Percentiles rank a stretch among this genome's conserved stretches.
These are phyloP conservation scores for Phalaenopsis equestris DNA, from an alignment of 106 monocot genomes.

Conservation along the genomic window DNA sequence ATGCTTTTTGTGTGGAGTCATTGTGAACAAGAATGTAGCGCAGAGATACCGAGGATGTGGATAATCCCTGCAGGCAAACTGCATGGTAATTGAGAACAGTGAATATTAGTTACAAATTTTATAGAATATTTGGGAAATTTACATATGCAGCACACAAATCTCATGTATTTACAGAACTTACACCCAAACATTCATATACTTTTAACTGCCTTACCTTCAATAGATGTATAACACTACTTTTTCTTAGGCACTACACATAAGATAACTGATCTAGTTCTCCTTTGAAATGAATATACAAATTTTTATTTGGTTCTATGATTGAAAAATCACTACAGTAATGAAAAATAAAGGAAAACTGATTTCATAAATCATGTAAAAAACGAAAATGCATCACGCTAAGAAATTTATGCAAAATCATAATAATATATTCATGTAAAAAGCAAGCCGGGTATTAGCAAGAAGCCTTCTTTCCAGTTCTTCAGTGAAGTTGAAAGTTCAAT, in stretches of 20 bases:
- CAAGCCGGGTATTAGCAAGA: background rate
- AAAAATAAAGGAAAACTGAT: background rate
- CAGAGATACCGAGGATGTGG: constrained; percentile 53
- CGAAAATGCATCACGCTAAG: background rate
- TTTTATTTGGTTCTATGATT: constrained; percentile 2
- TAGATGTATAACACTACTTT: no score
- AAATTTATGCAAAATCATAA: background rate
- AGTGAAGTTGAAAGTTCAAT: no score
- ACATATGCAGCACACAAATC: no score
- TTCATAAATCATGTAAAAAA: background rate
- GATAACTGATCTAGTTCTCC: background rate
- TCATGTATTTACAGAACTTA: no score
- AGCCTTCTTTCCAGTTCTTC: background rate
- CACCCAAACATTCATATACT: background rate
- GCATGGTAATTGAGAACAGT: background rate
- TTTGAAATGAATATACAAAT: background rate
- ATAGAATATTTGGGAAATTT: background rate
- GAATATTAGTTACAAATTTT: background rate
- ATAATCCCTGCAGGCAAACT: constrained; percentile 60
- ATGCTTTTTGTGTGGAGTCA: constrained; percentile 27
- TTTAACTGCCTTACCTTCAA: background rate
- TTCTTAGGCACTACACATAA: background rate
- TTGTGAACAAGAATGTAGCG: constrained; percentile 37
- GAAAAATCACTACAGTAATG: background rate
- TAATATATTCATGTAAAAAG: background rate